Percentiles rank a stretch among this genome's conserved stretches.
Conservation (phyloP, 257 asterid species). For the Penstemon davidsonii region DNA sequence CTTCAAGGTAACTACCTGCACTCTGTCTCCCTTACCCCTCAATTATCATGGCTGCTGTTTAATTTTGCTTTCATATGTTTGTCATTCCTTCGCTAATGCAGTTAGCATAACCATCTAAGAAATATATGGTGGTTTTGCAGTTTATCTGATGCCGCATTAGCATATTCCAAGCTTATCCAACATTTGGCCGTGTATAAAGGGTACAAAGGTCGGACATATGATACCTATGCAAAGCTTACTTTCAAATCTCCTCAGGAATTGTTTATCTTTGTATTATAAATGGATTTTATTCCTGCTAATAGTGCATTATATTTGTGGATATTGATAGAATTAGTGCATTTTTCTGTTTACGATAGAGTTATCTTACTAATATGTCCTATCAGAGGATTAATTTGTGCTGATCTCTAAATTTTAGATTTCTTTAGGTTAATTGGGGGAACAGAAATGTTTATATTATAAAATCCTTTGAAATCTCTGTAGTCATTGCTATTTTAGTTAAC, state of each 20-base stretch:
- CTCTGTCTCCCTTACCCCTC: conserved; percentile 11
- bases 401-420: conserved; percentile 16
- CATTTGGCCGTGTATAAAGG: conserved; percentile 84
- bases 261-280: conserved; percentile 8
- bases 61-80: conserved; percentile 15
- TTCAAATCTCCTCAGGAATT: conserved; percentile 3
- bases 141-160: conserved; percentile 74
- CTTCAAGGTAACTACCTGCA: conserved; percentile 65
- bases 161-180: conserved; percentile 90
- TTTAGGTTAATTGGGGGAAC: conserved; percentile 8
- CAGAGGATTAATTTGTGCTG: background rate
- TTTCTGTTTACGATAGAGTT: conserved; percentile 5
- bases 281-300: conserved; percentile 8
- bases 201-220: conserved; percentile 62
- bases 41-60: conserved; percentile 8
- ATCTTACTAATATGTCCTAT: background rate
- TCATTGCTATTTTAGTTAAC: background rate
- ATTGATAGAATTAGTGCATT: conserved; percentile 11
- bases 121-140: conserved; percentile 42
- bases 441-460: background rate
- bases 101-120: conserved; percentile 7
- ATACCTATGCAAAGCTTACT: conserved; percentile 18
- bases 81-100: conserved; percentile 14
- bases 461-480: background rate
- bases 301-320: conserved; percentile 9